Percentiles rank a stretch among this genome's conserved stretches.
These are phyloP conservation scores for Hysterangium stoloniferum DNA, from an alignment of 768 basidiomycete genomes.

Conservation along the genomic window DNA sequence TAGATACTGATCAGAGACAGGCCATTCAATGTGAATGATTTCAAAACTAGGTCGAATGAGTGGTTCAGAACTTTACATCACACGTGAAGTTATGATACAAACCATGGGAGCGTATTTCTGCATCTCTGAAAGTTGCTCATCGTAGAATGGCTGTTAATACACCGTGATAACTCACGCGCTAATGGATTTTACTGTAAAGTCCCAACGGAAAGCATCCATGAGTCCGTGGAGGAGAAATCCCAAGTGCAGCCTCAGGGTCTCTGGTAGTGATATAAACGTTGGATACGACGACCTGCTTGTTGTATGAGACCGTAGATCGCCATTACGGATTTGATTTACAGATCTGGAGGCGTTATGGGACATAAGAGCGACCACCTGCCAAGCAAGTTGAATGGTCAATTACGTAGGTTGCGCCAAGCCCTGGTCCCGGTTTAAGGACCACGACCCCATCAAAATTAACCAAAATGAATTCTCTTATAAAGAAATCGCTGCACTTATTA, in stretches of 20 bases:
- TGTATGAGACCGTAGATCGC: too few species aligned
- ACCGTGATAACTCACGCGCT: slow-evolving; percentile 38
- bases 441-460: too few species aligned
- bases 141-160: slow-evolving; percentile 12
- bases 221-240: slow-evolving; percentile 53
- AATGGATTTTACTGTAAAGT: slow-evolving; percentile 49
- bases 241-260: slow-evolving; percentile 53
- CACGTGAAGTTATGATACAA: background rate
- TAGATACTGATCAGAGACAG: slow-evolving; percentile 68
- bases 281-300: slow-evolving; percentile 60
- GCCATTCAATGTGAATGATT: slow-evolving; percentile 65
- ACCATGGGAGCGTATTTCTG: slow-evolving; percentile 61
- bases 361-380: too few species aligned
- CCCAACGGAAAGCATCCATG: slow-evolving; percentile 68
- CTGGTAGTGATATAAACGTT: slow-evolving; percentile 53
- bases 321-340: too few species aligned
- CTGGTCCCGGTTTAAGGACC: too few species aligned
- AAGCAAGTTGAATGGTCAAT: too few species aligned
- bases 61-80: background rate
- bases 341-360: too few species aligned
- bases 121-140: slow-evolving; percentile 42
- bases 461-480: too few species aligned
- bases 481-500: too few species aligned
- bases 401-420: too few species aligned
- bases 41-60: slow-evolving; percentile 36